phyloP scores from a whole-genome alignment of 1,284 basidiomycete species.

The Melampsora americana region DNA sequence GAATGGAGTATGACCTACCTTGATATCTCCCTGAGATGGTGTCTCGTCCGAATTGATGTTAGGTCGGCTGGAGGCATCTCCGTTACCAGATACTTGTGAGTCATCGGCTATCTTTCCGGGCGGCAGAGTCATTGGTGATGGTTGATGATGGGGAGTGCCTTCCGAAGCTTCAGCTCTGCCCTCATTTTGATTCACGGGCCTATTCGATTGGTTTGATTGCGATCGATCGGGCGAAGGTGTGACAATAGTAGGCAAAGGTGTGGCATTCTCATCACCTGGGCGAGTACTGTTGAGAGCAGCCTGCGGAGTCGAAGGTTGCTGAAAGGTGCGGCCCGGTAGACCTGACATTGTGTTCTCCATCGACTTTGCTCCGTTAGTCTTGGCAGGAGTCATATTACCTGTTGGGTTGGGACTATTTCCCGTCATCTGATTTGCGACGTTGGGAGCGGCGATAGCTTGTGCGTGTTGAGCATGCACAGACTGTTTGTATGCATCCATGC shows the following conservation, averaged over 20 bases:
- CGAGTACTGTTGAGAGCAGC: conserved; percentile 18
- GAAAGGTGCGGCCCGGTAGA: conserved; percentile 23
- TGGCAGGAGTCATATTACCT: conserved; percentile 7
- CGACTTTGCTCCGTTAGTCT: conserved; percentile 1
- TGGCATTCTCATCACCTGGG: conserved; percentile 13
- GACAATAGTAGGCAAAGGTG: conserved; percentile 24
- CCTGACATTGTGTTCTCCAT: conserved; percentile 26
- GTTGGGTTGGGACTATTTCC: background rate
- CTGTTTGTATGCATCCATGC: conserved; percentile 39
- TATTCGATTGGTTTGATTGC: conserved; percentile 19
- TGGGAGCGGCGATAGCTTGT: conserved; percentile 19
- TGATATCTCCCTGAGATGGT: background rate
- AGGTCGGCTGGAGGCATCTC: too few species aligned
- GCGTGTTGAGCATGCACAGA: conserved; percentile 30
- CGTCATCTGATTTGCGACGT: conserved; percentile 3
- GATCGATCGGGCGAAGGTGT: conserved; percentile 24
- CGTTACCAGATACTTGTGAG: conserved; percentile 1
- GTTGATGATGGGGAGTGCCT: conserved; percentile 8
- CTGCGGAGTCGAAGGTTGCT: conserved; percentile 31
- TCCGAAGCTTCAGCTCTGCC: background rate
- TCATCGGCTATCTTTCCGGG: too few species aligned
- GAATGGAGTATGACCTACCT: background rate
- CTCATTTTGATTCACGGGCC: background rate
- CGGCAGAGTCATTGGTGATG: background rate
- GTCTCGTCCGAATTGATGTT: background rate